A percentile compares a stretch with the other conserved stretches of the same genome.
Evolutionary conservation across 2,329 filamentous ascomycete species (phyloP).

Genomic region (Colletotrichum sp.): DNA sequence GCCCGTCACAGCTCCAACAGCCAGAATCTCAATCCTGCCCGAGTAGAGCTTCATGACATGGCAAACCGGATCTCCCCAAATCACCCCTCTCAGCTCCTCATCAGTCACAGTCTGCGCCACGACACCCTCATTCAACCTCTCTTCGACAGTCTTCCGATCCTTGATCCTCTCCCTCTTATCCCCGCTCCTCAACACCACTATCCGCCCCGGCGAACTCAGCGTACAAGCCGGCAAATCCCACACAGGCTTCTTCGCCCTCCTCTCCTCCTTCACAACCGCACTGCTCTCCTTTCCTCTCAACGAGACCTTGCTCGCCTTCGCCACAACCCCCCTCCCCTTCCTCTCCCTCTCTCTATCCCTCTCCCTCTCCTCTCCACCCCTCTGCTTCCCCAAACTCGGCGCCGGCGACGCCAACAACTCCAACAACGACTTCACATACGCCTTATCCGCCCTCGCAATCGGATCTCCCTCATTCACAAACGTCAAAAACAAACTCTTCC

Average conservation of each 20-base stretch:
- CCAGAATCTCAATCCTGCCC: slow-evolving; percentile 72
- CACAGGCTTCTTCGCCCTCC: slow-evolving; percentile 31
- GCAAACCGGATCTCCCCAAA: slow-evolving; percentile 84
- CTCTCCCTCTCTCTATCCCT: slow-evolving; percentile 12
- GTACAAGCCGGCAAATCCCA: slow-evolving; percentile 73
- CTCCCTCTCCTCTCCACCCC: not conserved
- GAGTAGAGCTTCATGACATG: slow-evolving; percentile 84
- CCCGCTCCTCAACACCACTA: slow-evolving; percentile 69
- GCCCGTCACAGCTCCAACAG: slow-evolving; percentile 69
- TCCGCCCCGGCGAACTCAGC: slow-evolving; percentile 72
- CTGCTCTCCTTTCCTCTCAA: not conserved
- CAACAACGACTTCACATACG: slow-evolving; percentile 75
- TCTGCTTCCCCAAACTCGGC: slow-evolving; percentile 36
- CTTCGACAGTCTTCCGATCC: slow-evolving; percentile 53
- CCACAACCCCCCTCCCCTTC: slow-evolving; percentile 1
- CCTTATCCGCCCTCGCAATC: slow-evolving; percentile 76
- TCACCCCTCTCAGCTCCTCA: slow-evolving; percentile 68
- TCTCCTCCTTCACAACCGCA: slow-evolving; percentile 29
- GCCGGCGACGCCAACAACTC: slow-evolving; percentile 71
- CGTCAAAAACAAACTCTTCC: slow-evolving; percentile 76
- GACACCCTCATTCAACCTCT: slow-evolving; percentile 63
- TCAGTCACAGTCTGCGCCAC: slow-evolving; percentile 74
- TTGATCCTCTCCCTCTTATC: slow-evolving; percentile 40
- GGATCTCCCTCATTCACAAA: slow-evolving; percentile 91
- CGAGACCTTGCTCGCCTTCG: not conserved